A percentile compares a stretch with the other conserved stretches of the same genome.
Conservation (phyloP, 2,329 filamentous ascomycete species). For the Calonectria crousiana region DNA sequence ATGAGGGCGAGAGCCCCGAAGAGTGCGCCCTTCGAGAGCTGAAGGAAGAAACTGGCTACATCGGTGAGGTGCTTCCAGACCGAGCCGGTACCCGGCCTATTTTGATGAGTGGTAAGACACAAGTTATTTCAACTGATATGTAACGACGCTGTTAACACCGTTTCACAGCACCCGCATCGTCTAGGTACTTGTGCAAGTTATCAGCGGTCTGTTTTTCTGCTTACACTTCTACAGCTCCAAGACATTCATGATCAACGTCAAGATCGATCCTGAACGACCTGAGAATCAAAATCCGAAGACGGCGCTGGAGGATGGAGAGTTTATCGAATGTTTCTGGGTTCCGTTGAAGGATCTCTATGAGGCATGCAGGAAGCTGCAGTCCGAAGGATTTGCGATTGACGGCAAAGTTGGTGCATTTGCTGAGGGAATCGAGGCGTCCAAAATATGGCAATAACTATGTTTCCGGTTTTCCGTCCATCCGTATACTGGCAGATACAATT, state of each 20-base stretch:
- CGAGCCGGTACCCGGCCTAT: constrained; percentile 7
- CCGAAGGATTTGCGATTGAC: constrained; percentile 81
- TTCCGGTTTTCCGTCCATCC: too few species aligned
- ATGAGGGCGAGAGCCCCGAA: constrained; percentile 71
- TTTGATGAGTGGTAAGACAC: constrained; percentile 15
- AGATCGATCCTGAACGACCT: constrained; percentile 75
- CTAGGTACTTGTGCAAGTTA: neutral
- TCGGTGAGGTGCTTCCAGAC: constrained; percentile 58
- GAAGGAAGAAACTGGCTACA: constrained; percentile 75
- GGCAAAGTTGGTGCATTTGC: constrained; percentile 82
- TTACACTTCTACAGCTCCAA: constrained; percentile 66
- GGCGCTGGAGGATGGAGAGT: constrained; percentile 82
- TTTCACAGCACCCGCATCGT: constrained; percentile 74
- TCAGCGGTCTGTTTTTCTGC: neutral
- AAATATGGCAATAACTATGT: constrained; percentile 45
- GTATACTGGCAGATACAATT: too few species aligned
- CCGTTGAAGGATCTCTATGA: constrained; percentile 74
- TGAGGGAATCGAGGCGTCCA: constrained; percentile 81
- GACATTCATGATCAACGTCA: constrained; percentile 77
- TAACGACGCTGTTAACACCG: constrained; percentile 71
- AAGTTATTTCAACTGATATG: neutral
- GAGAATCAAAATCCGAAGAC: constrained; percentile 78
- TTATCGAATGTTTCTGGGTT: constrained; percentile 83
- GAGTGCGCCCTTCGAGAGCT: constrained; percentile 73
- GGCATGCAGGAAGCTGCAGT: constrained; percentile 75